phyloP scores from a whole-genome alignment of 2,329 filamentous ascomycete species.

The Metarhizium robertsii region DNA sequence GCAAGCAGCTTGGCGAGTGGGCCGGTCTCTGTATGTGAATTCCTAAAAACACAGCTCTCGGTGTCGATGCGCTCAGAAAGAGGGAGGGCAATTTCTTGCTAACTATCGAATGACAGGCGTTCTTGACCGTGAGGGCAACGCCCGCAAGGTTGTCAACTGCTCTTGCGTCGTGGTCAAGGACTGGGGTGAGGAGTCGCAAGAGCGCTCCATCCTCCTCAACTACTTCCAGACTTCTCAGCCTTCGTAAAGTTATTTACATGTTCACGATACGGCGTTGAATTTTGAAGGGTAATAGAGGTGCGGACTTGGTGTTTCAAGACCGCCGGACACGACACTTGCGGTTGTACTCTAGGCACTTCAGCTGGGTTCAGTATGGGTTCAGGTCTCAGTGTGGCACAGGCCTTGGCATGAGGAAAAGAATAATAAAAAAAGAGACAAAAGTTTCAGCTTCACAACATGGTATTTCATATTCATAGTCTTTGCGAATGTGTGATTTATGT shows the following conservation, averaged over 20 bases:
- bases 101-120: constrained; percentile 56
- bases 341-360: constrained; percentile 39
- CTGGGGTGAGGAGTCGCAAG: constrained; percentile 99
- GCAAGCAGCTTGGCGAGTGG: constrained; percentile 99
- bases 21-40: constrained; percentile 87
- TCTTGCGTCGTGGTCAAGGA: constrained; percentile 99
- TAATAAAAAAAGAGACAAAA: constrained; percentile 23
- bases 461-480: background rate
- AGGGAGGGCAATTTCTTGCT: constrained; percentile 13
- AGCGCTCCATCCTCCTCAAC: constrained; percentile 98
- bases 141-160: constrained; percentile 99
- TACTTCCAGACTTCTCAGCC: constrained; percentile 92
- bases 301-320: constrained; percentile 20
- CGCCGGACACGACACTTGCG: constrained; percentile 25
- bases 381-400: constrained; percentile 22
- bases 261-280: constrained; percentile 20
- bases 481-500: background rate
- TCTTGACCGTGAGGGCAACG: constrained; percentile 97
- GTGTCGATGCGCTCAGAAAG: background rate
- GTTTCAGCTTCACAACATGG: constrained; percentile 1
- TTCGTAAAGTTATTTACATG: constrained; percentile 18
- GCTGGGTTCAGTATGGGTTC: constrained; percentile 35
- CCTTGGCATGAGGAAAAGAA: constrained; percentile 28
- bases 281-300: constrained; percentile 30
- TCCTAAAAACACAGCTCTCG: background rate